A percentile compares a stretch with the other conserved stretches of the same genome.
Conservation (phyloP, 495 filamentous ascomycete species). For the Aspergillus affinis region DNA sequence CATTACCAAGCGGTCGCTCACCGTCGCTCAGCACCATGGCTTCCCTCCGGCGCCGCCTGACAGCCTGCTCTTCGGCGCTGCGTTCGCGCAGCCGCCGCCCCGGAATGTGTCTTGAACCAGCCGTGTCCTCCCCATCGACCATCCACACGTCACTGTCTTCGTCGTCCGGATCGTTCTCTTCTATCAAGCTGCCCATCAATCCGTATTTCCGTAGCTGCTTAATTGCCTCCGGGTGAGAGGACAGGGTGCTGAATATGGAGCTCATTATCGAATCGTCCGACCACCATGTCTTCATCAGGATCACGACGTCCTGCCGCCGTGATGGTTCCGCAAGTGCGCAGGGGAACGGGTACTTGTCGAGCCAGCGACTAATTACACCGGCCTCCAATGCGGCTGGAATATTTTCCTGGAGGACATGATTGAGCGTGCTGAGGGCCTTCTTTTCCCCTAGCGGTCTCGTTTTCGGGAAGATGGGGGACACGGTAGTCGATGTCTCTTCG, state of each 20-base stretch:
- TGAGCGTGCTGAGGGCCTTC: conserved; percentile 41
- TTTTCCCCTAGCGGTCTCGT: conserved; percentile 44
- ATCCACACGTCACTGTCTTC: conserved; percentile 51
- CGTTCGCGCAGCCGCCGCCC: conserved; percentile 44
- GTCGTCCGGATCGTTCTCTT: conserved; percentile 48
- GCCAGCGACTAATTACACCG: conserved; percentile 49
- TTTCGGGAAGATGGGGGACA: conserved; percentile 45
- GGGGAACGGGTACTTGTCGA: conserved; percentile 51
- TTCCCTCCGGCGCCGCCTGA: conserved; percentile 51
- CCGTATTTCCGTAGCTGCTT: conserved; percentile 47
- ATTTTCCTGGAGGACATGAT: conserved; percentile 39
- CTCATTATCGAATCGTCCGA: conserved; percentile 47
- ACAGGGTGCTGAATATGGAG: conserved; percentile 38
- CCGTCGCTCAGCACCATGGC: conserved; percentile 56
- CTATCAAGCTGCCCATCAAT: conserved; percentile 43
- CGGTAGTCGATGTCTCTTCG: conserved; percentile 35
- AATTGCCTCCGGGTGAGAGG: conserved; percentile 31
- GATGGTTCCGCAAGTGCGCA: conserved; percentile 37
- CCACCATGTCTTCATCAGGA: conserved; percentile 50
- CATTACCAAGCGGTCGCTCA: conserved; percentile 45
- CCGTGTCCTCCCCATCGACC: conserved; percentile 49
- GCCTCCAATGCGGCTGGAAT: conserved; percentile 41
- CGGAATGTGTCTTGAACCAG: conserved; percentile 28
- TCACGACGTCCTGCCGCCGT: conserved; percentile 40
- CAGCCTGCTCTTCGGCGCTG: conserved; percentile 48